phyloP scores from a whole-genome alignment of 441 rosid genomes.

The Hura crepitans region DNA sequence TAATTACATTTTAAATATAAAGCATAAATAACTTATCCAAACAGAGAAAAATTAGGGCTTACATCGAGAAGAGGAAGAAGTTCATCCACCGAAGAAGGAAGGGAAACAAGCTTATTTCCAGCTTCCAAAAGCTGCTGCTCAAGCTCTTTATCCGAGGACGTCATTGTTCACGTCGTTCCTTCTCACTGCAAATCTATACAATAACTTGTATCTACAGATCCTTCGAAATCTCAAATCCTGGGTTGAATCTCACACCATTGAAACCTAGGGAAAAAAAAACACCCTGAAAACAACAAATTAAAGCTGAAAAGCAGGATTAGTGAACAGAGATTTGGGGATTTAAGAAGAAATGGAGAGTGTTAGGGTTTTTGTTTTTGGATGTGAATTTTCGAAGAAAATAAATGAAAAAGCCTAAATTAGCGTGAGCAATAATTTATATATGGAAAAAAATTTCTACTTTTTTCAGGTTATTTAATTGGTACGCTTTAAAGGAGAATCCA shows the following conservation, averaged over 20 bases:
- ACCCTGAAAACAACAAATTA: conserved; percentile 21
- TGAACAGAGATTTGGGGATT: conserved; percentile 2
- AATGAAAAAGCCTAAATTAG: not conserved
- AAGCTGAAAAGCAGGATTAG: conserved; percentile 17
- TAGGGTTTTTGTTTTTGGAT: conserved; percentile 26
- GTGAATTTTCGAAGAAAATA: not conserved
- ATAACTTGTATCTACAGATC: conserved; percentile 32
- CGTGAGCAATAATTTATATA: conserved; percentile 9
- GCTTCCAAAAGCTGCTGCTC: conserved; percentile 72
- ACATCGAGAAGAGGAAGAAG: conserved; percentile 92
- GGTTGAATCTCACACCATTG: conserved; percentile 37
- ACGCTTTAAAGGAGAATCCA: conserved; percentile 33
- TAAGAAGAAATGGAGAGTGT: conserved; percentile 15
- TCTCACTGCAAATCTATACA: conserved; percentile 14
- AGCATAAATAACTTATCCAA: not conserved
- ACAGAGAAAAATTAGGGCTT: conserved; percentile 27
- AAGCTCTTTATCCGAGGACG: conserved; percentile 56
- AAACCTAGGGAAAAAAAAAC: conserved; percentile 27
- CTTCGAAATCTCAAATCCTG: conserved; percentile 29
- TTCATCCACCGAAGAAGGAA: conserved; percentile 60
- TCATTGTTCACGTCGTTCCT: conserved; percentile 27
- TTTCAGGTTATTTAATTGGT: conserved; percentile 10
- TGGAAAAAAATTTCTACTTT: not conserved
- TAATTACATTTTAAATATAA: not conserved
- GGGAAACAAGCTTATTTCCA: conserved; percentile 60